Evolutionary conservation across 2,329 filamentous ascomycete species (phyloP).

Genomic region (Pseudogymnoascus sp.): DNA sequence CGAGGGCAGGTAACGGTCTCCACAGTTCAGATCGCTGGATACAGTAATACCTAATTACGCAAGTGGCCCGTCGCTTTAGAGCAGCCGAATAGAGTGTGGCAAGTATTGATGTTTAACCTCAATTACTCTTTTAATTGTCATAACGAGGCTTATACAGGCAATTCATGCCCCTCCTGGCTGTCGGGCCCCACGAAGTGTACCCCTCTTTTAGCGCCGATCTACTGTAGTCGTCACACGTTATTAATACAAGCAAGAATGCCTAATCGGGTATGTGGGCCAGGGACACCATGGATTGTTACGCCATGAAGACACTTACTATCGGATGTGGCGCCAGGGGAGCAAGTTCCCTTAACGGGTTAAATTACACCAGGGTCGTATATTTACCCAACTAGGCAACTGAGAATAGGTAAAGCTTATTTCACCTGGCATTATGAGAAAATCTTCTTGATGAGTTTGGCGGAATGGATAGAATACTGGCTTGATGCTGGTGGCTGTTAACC

Average conservation of each 20-base stretch:
- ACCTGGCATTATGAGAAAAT: background rate
- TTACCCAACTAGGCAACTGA: slow-evolving; percentile 1
- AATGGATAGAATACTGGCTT: background rate
- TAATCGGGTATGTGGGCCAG: slow-evolving; percentile 1
- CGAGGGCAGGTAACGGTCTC: background rate
- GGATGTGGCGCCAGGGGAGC: background rate
- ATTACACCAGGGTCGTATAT: background rate
- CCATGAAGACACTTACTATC: background rate
- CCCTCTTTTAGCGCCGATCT: background rate
- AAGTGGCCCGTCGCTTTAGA: background rate
- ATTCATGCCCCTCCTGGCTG: background rate
- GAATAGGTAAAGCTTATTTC: background rate
- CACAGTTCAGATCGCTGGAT: background rate
- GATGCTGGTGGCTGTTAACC: background rate
- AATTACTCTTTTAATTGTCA: background rate
- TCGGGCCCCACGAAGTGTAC: background rate
- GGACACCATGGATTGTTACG: background rate
- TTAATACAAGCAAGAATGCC: background rate
- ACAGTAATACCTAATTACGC: slow-evolving; percentile 1
- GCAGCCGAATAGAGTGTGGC: background rate
- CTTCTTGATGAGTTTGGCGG: background rate
- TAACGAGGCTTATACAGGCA: background rate
- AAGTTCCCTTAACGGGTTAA: background rate
- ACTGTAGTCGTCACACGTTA: background rate
- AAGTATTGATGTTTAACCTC: background rate